Evolutionary conservation across 176 grass and related monocot genomes (phyloP).

Genomic region (sorghum (Sorghum bicolor)): Sorghum_bicolor_NCBIv3 NC_012879.2:1726001-1726500

Average conservation of each 20-base stretch:
- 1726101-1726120: not conserved
- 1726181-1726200: conserved; percentile 96
- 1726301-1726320: conserved; percentile 3
- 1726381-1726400: not conserved
- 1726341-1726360: not conserved
- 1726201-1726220: conserved; percentile 50
- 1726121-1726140: conserved; percentile 28
- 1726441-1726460: not conserved
- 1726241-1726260: conserved; percentile 30
- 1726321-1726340: conserved; percentile 4
- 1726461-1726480: not conserved
- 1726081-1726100: not conserved
- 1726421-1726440: not conserved
- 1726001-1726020: not conserved
- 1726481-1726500: not conserved
- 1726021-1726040: not conserved
- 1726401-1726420: conserved; percentile 16
- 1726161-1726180: not conserved
- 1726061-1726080: not conserved
- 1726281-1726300: not conserved
- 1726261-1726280: conserved; percentile 72
- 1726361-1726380: not conserved
- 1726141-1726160: conserved; percentile 19
- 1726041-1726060: not conserved
- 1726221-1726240: conserved; percentile 55